These are phyloP conservation scores for Syncephalastrum racemosum DNA, from an alignment of 371 early-diverging fungal species.

Conservation along the genomic window DNA sequence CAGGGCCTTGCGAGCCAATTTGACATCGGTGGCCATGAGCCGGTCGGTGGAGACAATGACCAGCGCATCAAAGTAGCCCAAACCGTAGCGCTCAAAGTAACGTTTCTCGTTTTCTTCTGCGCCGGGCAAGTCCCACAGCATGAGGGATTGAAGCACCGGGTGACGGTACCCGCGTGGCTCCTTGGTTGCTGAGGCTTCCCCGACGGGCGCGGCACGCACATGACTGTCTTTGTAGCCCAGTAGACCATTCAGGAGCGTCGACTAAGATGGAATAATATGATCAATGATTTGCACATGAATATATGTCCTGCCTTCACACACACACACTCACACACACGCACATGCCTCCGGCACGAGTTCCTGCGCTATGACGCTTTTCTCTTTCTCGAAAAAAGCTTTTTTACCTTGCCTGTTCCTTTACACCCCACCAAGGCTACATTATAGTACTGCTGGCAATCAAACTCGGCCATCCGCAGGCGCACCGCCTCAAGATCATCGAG, in stretches of 20 bases:
- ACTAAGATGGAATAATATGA: constrained; percentile 10
- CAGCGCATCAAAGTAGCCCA: constrained; percentile 35
- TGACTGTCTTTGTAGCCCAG: constrained; percentile 26
- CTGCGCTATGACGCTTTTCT: too few relatives aligned
- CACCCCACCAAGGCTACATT: constrained; percentile 30
- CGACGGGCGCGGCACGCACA: constrained; percentile 22
- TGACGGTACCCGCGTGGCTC: constrained; percentile 24
- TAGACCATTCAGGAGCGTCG: constrained; percentile 30
- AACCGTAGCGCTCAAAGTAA: constrained; percentile 27
- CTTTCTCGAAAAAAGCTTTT: neutral
- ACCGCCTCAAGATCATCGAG: neutral
- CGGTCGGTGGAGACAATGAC: constrained; percentile 33
- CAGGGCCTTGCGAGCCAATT: constrained; percentile 25
- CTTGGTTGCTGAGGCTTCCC: constrained; percentile 24
- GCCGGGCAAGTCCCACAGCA: constrained; percentile 38
- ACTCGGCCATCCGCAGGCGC: constrained; percentile 12
- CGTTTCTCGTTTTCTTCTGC: constrained; percentile 14
- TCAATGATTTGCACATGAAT: neutral
- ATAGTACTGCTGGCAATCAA: constrained; percentile 10
- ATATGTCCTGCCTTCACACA: neutral
- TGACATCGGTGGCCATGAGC: constrained; percentile 31
- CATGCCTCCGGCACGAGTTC: too few relatives aligned
- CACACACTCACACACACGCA: too few relatives aligned
- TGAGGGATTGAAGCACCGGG: constrained; percentile 18
- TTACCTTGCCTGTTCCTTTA: constrained; percentile 38